These are phyloP conservation scores for Dipteronia dyeriana DNA, from an alignment of 345 rosid genomes.

Conservation along the genomic window DNA sequence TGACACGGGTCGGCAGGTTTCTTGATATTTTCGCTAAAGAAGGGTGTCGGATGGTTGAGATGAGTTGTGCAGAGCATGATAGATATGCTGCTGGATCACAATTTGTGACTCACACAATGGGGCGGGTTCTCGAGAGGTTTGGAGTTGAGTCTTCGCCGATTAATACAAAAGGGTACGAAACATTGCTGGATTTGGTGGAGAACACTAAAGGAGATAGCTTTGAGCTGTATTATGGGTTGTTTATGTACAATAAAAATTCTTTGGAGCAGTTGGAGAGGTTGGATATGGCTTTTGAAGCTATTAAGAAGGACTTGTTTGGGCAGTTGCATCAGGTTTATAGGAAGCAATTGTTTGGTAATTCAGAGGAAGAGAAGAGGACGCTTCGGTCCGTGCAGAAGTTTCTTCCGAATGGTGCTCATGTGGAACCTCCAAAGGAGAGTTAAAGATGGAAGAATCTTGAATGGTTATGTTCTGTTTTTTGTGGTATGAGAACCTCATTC, in stretches of 20 bases:
- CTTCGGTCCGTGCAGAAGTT: constrained; percentile 27
- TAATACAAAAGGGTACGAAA: constrained; percentile 84
- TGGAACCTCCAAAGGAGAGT: constrained; percentile 9
- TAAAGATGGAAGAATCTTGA: constrained; percentile 10
- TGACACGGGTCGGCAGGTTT: constrained; percentile 43
- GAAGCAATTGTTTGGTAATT: constrained; percentile 25
- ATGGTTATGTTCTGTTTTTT: not conserved
- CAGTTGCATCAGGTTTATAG: constrained; percentile 29
- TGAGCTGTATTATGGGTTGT: constrained; percentile 74
- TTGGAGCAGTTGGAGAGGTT: constrained; percentile 73
- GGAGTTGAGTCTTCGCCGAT: constrained; percentile 66
- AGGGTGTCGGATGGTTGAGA: constrained; percentile 86
- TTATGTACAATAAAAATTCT: constrained; percentile 66
- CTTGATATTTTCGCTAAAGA: constrained; percentile 42
- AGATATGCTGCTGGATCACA: constrained; percentile 71
- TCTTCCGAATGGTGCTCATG: constrained; percentile 30
- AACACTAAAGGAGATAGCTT: constrained; percentile 77
- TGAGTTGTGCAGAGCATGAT: constrained; percentile 77
- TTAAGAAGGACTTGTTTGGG: constrained; percentile 59
- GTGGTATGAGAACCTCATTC: not conserved
- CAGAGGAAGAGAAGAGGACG: constrained; percentile 13
- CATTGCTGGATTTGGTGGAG: constrained; percentile 75
- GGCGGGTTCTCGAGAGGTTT: constrained; percentile 67
- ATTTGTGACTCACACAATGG: constrained; percentile 78
- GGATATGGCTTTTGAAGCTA: constrained; percentile 70